These are phyloP conservation scores for Russula olivacea DNA, from an alignment of 768 basidiomycete species.

Conservation along the genomic window DNA sequence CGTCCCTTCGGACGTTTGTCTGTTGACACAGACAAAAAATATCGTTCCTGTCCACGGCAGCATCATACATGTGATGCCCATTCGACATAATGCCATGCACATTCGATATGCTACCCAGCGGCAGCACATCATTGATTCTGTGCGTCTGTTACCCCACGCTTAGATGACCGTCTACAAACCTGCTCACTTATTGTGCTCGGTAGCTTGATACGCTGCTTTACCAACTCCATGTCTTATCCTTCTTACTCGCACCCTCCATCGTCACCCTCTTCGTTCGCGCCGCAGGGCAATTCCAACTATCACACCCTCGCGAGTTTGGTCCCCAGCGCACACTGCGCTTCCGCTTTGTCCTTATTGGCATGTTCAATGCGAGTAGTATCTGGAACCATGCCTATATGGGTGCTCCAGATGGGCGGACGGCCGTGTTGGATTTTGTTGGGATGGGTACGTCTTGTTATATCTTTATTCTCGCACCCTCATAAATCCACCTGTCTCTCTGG, in stretches of 20 bases:
- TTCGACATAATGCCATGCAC: slow-evolving; percentile 40
- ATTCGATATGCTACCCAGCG: slow-evolving; percentile 50
- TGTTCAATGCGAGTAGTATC: slow-evolving; percentile 53
- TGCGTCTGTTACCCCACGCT: slow-evolving; percentile 31
- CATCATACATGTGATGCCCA: slow-evolving; percentile 29
- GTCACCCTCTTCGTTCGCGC: slow-evolving; percentile 50
- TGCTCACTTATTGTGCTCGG: slow-evolving; percentile 9
- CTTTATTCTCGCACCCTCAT: neutral
- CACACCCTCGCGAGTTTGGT: slow-evolving; percentile 62
- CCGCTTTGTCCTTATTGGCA: slow-evolving; percentile 53
- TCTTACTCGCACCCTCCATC: slow-evolving; percentile 67
- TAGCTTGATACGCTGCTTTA: slow-evolving; percentile 68
- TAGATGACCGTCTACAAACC: slow-evolving; percentile 17
- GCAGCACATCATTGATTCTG: slow-evolving; percentile 64
- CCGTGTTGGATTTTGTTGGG: slow-evolving; percentile 76
- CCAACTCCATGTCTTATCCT: slow-evolving; percentile 69
- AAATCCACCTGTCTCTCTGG: neutral
- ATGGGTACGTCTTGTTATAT: slow-evolving; percentile 45
- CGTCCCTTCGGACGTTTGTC: slow-evolving; percentile 20
- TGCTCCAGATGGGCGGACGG: slow-evolving; percentile 49
- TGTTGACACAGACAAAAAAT: slow-evolving; percentile 10
- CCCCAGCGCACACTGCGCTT: slow-evolving; percentile 59
- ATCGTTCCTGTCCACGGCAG: neutral
- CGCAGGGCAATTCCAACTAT: slow-evolving; percentile 57
- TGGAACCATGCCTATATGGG: slow-evolving; percentile 55